Evolutionary conservation across 164 flowering plant genomes (phyloP).

Genomic region (Liquidambar formosana): DNA sequence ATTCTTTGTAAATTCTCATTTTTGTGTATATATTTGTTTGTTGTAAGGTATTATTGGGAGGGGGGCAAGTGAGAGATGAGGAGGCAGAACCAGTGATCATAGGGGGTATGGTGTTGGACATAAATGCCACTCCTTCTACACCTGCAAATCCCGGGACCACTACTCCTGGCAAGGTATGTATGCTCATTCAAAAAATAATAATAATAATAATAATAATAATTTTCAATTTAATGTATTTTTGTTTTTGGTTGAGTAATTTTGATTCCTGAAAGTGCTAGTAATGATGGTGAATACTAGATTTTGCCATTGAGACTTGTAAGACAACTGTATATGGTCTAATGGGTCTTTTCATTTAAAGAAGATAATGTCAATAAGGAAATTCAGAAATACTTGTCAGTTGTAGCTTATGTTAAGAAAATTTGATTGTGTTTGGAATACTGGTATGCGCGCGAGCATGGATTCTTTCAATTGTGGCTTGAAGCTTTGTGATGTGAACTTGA

Average conservation of each 20-base stretch:
- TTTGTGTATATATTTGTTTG: not conserved
- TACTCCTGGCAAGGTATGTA: slow-evolving; percentile 79
- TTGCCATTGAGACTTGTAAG: not conserved
- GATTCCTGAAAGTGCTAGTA: no score
- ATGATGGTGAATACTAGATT: no score
- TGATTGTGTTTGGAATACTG: not conserved
- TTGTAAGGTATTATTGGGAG: slow-evolving; percentile 20
- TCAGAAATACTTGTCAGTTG: not conserved
- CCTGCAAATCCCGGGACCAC: slow-evolving; percentile 65
- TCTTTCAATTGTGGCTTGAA: not conserved
- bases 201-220: no score
- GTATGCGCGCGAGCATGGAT: not conserved
- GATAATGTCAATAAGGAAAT: no score
- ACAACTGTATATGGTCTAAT: no score
- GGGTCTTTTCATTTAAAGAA: no score
- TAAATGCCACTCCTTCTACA: slow-evolving; percentile 67
- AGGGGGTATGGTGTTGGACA: slow-evolving; percentile 94
- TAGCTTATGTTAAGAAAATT: not conserved
- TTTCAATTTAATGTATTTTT: not conserved
- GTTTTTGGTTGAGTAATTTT: not conserved
- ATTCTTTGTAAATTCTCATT: not conserved
- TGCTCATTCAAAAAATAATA: slow-evolving; percentile 15
- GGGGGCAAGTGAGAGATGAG: slow-evolving; percentile 11
- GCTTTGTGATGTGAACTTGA: not conserved
- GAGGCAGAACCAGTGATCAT: slow-evolving; percentile 60